These are phyloP conservation scores for Pilaira anomala DNA, from an alignment of 192 early-diverging fungal genomes.

Conservation along the genomic window DNA sequence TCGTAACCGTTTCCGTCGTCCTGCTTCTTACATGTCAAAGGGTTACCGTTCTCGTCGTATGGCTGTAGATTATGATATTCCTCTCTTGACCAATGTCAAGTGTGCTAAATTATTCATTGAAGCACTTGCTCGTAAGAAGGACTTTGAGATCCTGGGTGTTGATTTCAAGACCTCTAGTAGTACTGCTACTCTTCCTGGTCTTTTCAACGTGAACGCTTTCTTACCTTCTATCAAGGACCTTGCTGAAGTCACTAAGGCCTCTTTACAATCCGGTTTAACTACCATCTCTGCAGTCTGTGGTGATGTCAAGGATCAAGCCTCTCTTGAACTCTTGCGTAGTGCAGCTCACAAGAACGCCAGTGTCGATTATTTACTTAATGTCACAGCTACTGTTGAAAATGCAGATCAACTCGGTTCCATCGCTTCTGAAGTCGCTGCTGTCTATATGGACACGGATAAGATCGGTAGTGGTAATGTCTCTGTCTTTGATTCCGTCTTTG, in stretches of 20 bases:
- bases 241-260: conserved; percentile 60
- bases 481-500: conserved; percentile 72
- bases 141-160: conserved; percentile 71
- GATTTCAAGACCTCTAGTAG: conserved; percentile 91
- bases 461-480: conserved; percentile 49
- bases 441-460: conserved; percentile 61
- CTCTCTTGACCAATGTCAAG: conserved; percentile 98
- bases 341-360: conserved; percentile 55
- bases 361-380: conserved; percentile 71
- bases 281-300: conserved; percentile 62
- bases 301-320: conserved; percentile 37
- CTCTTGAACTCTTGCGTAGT: conserved; percentile 48
- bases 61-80: conserved; percentile 96
- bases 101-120: conserved; percentile 98
- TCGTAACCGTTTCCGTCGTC: conserved; percentile 93
- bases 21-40: conserved; percentile 90
- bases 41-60: conserved; percentile 95
- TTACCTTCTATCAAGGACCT: conserved; percentile 60
- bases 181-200: conserved; percentile 79
- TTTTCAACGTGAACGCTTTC: conserved; percentile 78
- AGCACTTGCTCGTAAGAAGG: conserved; percentile 73
- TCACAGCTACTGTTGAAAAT: conserved; percentile 71
- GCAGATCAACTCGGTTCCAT: conserved; percentile 41
- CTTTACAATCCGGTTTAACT: conserved; percentile 86
- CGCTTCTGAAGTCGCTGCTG: conserved; percentile 44